Conservation (phyloP, 352 stramenopile species). For the Phytophthora macrochlamydospora region DNA sequence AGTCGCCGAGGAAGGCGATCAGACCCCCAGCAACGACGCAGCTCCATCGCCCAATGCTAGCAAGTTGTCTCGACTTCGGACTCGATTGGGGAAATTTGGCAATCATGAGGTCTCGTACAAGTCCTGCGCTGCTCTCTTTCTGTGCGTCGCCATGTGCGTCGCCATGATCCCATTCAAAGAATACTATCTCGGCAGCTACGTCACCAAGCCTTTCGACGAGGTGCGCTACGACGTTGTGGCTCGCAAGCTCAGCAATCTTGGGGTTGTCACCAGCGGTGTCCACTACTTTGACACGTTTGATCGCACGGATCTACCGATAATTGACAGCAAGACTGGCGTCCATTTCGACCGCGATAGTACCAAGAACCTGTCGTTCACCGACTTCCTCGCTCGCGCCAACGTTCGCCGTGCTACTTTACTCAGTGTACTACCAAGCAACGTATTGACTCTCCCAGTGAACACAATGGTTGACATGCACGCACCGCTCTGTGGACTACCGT, state of each 20-base stretch:
- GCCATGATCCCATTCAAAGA: conserved; percentile 21
- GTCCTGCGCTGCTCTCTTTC: conserved; percentile 8
- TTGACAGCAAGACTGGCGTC: conserved; percentile 18
- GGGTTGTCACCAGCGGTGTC: conserved; percentile 23
- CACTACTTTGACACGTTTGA: conserved; percentile 42
- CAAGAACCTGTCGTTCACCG: conserved; percentile 10
- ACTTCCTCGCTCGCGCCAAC: conserved; percentile 36
- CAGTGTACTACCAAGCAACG: conserved; percentile 4
- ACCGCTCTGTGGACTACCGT: conserved; percentile 26
- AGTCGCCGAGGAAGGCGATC: neutral
- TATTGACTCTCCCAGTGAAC: conserved; percentile 21
- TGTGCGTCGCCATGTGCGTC: neutral
- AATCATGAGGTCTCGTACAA: conserved; percentile 12
- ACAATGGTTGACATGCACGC: conserved; percentile 25
- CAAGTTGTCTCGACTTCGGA: neutral
- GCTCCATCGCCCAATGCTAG: neutral
- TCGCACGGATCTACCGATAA: conserved; percentile 20
- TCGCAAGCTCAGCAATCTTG: conserved; percentile 26
- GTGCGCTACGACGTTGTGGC: conserved; percentile 24
- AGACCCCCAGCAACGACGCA: neutral
- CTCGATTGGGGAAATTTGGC: neutral
- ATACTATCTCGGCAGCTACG: conserved; percentile 37
- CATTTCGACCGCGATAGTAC: conserved; percentile 1
- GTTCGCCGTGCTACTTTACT: conserved; percentile 26
- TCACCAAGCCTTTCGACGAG: conserved; percentile 33